A percentile compares a stretch with the other conserved stretches of the same genome.
Conservation (phyloP, 2,329 filamentous ascomycete genomes). For the Fusarium sp. region DNA sequence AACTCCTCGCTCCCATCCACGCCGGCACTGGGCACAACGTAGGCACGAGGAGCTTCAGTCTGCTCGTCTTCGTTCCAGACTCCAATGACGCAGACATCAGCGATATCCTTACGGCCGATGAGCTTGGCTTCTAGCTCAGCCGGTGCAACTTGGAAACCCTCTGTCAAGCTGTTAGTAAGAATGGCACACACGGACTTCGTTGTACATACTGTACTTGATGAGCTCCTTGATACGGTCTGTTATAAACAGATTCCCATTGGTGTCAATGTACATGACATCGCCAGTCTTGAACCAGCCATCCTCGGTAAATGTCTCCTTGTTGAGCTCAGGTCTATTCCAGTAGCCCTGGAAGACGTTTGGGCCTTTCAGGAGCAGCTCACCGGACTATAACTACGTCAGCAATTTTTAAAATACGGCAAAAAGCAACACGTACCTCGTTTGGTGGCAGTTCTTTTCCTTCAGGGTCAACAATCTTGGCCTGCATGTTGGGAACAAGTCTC, state of each 20-base stretch:
- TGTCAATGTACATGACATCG: conserved; percentile 84
- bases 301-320: conserved; percentile 75
- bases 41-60: conserved; percentile 74
- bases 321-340: conserved; percentile 78
- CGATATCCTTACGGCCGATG: conserved; percentile 57
- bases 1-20: conserved; percentile 49
- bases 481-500: conserved; percentile 80
- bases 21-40: conserved; percentile 53
- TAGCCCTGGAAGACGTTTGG: conserved; percentile 87
- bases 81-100: conserved; percentile 75
- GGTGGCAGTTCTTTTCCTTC: conserved; percentile 67
- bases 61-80: conserved; percentile 68
- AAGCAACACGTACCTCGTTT: conserved; percentile 54
- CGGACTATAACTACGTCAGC: conserved; percentile 49
- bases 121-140: conserved; percentile 71
- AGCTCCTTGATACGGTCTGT: conserved; percentile 86
- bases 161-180: conserved; percentile 34
- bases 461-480: conserved; percentile 81
- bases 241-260: conserved; percentile 86
- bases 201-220: conserved; percentile 60
- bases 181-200: background rate
- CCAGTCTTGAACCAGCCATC: conserved; percentile 94
- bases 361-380: conserved; percentile 83
- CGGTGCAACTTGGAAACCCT: conserved; percentile 78
- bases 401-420: background rate